phyloP scores from a whole-genome alignment of 2,329 filamentous ascomycete genomes.

The Amylocarpus encephaloides region DNA sequence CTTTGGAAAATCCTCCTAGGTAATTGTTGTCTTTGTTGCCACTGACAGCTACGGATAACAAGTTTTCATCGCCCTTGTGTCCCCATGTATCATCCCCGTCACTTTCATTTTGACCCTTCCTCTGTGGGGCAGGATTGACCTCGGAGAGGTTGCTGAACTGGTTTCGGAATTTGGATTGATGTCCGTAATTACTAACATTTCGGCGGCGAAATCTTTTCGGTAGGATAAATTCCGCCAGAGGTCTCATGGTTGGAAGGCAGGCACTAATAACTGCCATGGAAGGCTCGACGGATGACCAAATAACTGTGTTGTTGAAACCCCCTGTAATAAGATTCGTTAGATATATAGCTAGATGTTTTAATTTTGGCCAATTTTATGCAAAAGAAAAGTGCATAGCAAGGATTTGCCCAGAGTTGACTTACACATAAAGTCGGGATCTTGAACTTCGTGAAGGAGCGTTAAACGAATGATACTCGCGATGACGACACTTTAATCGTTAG shows the following conservation, averaged over 20 bases:
- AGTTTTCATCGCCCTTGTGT: background rate
- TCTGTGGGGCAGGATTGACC: background rate
- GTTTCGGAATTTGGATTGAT: background rate
- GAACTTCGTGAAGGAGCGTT: background rate
- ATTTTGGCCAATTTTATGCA: background rate
- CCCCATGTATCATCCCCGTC: background rate
- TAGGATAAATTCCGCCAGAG: background rate
- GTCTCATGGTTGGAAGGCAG: slow-evolving; percentile 5
- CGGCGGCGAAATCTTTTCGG: background rate
- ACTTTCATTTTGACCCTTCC: background rate
- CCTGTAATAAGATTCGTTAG: background rate
- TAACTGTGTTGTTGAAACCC: background rate
- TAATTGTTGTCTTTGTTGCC: no score
- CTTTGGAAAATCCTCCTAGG: no score
- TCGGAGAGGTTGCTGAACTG: background rate
- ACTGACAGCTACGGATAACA: background rate
- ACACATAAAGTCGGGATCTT: slow-evolving; percentile 1
- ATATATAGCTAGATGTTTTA: background rate
- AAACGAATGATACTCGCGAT: slow-evolving; percentile 1
- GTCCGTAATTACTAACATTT: background rate
- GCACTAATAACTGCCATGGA: slow-evolving; percentile 6
- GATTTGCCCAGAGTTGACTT: background rate
- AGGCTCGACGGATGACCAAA: slow-evolving; percentile 9
- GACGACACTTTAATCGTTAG: background rate
- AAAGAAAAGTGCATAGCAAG: background rate